phyloP scores from a whole-genome alignment of 164 flowering plant species.

The Aristolochia californica region DNA sequence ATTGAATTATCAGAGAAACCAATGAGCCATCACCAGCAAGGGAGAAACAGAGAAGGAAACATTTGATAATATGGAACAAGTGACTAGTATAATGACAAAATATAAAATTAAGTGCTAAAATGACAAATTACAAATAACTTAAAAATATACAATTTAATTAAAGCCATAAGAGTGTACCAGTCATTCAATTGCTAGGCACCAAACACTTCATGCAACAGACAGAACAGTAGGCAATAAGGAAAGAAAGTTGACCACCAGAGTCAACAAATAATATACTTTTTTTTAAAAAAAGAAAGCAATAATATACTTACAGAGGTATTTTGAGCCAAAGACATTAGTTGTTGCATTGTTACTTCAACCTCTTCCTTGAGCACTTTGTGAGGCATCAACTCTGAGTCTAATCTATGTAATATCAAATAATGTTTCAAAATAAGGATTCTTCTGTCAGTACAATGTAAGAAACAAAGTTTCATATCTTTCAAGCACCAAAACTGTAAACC shows the following conservation, averaged over 20 bases:
- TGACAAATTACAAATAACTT: no score
- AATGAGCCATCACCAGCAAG: no score
- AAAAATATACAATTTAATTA: no score
- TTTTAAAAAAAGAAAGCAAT: no score
- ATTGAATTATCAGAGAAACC: no score
- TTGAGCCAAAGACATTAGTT: conserved; percentile 56
- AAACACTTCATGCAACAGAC: no score
- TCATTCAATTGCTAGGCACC: no score
- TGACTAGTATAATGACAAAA: neutral
- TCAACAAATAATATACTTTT: neutral
- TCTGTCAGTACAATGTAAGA: neutral
- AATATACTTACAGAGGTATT: conserved; percentile 82
- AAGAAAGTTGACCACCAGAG: no score
- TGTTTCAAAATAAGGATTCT: neutral
- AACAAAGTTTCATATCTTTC: neutral
- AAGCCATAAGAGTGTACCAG: no score
- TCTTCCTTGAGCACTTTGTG: conserved; percentile 57
- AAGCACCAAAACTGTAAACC: neutral
- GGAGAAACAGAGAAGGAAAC: no score
- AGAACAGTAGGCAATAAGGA: no score
- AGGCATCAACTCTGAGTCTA: conserved; percentile 45
- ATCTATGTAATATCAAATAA: conserved; percentile 26
- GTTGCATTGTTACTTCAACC: conserved; percentile 60
- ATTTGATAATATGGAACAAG: neutral
- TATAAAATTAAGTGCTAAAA: no score